These are phyloP conservation scores for Chaetomiaceae sp. DNA, from an alignment of 2,329 filamentous ascomycete genomes.

Conservation along the genomic window DNA sequence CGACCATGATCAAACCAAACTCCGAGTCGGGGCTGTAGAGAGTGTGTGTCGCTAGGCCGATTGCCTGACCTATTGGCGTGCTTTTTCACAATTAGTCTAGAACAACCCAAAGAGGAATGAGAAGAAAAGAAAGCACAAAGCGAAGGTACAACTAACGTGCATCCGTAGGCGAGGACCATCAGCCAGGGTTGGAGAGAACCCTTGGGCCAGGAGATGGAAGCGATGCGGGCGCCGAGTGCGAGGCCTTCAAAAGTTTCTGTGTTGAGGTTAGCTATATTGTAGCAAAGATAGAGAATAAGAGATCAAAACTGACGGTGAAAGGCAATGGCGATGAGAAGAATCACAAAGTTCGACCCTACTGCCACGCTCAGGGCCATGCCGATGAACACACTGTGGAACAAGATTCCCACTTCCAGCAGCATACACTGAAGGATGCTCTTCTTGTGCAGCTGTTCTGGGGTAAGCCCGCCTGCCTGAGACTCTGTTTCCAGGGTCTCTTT, in stretches of 20 bases:
- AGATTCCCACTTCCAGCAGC: constrained; percentile 74
- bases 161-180: constrained; percentile 68
- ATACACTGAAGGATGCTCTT: constrained; percentile 72
- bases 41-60: constrained; percentile 71
- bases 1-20: constrained; percentile 73
- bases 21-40: constrained; percentile 76
- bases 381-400: constrained; percentile 83
- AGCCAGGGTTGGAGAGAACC: constrained; percentile 74
- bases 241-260: constrained; percentile 78
- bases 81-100: constrained; percentile 41
- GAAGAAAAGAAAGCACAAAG: neutral
- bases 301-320: constrained; percentile 61
- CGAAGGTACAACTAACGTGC: constrained; percentile 37
- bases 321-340: constrained; percentile 75
- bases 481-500: constrained; percentile 16
- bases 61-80: constrained; percentile 78
- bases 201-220: constrained; percentile 71
- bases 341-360: constrained; percentile 71
- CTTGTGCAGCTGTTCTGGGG: constrained; percentile 54
- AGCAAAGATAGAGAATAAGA: neutral
- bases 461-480: constrained; percentile 27
- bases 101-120: neutral
- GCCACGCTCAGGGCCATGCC: constrained; percentile 82
- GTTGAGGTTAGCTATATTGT: constrained; percentile 34
- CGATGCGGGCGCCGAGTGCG: constrained; percentile 78